phyloP scores from a whole-genome alignment of 345 rosid species.

The Lagerstroemia speciosa region DNA sequence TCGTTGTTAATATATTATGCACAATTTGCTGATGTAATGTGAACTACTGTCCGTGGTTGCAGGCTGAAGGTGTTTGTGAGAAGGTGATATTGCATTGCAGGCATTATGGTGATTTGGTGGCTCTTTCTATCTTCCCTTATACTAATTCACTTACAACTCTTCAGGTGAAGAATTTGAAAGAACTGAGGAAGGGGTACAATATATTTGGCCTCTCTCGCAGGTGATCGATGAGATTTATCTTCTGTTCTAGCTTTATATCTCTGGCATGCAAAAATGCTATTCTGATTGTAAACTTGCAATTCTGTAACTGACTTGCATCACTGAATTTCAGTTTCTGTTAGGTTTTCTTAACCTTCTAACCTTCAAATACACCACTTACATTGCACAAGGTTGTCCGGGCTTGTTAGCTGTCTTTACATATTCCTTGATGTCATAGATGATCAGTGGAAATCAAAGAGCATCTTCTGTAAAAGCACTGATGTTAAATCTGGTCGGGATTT shows the following conservation, averaged over 20 bases:
- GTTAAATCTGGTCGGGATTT: background rate
- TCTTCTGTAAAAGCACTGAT: background rate
- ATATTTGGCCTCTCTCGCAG: background rate
- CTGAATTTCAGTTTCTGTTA: background rate
- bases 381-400: background rate
- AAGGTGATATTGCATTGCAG: conserved; percentile 33
- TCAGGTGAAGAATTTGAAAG: conserved; percentile 71
- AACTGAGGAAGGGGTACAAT: no score
- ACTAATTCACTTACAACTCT: conserved; percentile 9
- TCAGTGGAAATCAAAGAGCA: background rate
- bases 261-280: background rate
- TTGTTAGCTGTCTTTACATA: background rate
- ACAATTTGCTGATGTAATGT: conserved; percentile 3
- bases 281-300: background rate
- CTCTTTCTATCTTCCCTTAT: conserved; percentile 1
- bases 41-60: conserved; percentile 15
- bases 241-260: no score
- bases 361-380: background rate
- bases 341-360: background rate
- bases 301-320: background rate
- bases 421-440: background rate
- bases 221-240: background rate
- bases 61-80: conserved; percentile 56
- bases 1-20: background rate
- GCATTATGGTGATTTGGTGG: conserved; percentile 9